phyloP scores from a whole-genome alignment of 2,329 filamentous ascomycete genomes.

The Aspergillus tamarii region DNA sequence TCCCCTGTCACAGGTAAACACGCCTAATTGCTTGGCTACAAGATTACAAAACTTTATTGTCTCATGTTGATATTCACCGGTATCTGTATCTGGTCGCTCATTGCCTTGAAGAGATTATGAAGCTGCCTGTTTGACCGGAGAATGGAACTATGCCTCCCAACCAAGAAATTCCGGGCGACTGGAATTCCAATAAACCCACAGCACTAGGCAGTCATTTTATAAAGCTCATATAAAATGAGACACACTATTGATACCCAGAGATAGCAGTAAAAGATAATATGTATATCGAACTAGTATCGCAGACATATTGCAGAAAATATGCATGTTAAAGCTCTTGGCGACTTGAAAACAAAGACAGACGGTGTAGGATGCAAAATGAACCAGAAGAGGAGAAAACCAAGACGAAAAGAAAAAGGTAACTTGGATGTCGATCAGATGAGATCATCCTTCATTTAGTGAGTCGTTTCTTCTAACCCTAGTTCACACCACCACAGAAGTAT shows the following conservation, averaged over 20 bases:
- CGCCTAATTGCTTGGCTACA: neutral
- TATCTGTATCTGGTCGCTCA: neutral
- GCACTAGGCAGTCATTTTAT: neutral
- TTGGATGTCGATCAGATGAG: neutral
- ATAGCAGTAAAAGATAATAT: neutral
- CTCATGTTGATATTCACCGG: constrained; percentile 3
- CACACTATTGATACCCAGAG: neutral
- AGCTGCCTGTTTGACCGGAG: neutral
- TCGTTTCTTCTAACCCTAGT: neutral
- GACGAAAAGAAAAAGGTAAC: neutral
- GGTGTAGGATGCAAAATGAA: neutral
- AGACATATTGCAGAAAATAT: neutral
- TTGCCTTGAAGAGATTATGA: neutral
- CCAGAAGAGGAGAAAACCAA: neutral
- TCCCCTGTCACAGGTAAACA: constrained; percentile 4
- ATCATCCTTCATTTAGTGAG: neutral
- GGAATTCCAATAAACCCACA: neutral
- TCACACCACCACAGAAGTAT: constrained; percentile 2
- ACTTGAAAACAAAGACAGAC: neutral
- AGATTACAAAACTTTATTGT: neutral
- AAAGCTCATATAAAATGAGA: neutral
- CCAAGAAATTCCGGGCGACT: neutral
- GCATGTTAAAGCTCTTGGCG: neutral
- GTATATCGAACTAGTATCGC: neutral
- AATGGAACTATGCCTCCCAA: neutral